phyloP scores from a whole-genome alignment of 1,284 basidiomycete genomes.

The Megacollybia platyphylla region DNA sequence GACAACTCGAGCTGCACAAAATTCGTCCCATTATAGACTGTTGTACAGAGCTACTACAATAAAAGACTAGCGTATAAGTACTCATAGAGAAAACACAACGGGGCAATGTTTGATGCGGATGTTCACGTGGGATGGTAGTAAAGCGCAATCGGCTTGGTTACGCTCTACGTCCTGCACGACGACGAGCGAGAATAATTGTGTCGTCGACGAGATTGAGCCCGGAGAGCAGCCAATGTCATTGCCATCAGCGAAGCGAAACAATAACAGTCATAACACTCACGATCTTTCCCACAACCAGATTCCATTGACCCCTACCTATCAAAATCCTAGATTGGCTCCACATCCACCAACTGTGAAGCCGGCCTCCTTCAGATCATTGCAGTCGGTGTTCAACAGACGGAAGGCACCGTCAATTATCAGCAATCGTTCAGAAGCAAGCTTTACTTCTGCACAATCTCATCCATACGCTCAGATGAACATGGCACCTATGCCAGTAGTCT shows the following conservation, averaged over 20 bases:
- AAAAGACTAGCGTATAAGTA: too few species aligned
- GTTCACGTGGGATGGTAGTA: too few species aligned
- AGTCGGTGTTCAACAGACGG: slow-evolving; percentile 22
- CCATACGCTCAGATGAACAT: slow-evolving; percentile 37
- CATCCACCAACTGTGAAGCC: slow-evolving; percentile 4
- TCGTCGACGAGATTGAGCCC: too few species aligned
- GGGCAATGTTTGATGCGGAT: too few species aligned
- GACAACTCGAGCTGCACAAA: background rate
- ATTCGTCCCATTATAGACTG: background rate
- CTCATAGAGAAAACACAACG: too few species aligned
- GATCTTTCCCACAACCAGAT: slow-evolving; percentile 3
- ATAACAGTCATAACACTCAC: too few species aligned
- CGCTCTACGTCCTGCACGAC: too few species aligned
- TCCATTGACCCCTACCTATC: slow-evolving; percentile 15
- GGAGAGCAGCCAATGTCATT: too few species aligned
- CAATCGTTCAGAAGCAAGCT: slow-evolving; percentile 21
- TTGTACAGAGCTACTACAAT: too few species aligned
- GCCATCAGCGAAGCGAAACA: too few species aligned
- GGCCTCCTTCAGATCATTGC: slow-evolving; percentile 16
- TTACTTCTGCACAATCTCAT: slow-evolving; percentile 13
- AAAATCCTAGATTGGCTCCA: background rate
- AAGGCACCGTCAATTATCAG: slow-evolving; percentile 21
- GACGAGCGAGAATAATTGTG: too few species aligned
- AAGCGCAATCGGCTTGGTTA: too few species aligned
- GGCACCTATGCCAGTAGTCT: slow-evolving; percentile 48